phyloP scores from a whole-genome alignment of 768 basidiomycete species.

The Podaxis sp. region DNA sequence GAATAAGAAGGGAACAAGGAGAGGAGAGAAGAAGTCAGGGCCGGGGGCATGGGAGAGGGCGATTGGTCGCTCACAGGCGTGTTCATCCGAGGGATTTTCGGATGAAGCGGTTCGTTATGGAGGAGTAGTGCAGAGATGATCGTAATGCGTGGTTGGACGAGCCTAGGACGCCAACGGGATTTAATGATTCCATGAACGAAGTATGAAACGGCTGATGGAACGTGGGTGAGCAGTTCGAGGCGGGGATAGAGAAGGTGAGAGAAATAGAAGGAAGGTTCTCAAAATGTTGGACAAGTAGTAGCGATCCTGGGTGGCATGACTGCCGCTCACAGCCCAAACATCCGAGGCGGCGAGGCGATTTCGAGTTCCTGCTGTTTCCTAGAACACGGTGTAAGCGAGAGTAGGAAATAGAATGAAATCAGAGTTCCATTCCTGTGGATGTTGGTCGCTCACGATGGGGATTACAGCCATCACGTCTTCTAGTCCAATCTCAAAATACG shows the following conservation, averaged over 20 bases:
- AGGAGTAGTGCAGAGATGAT: background rate
- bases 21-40: background rate
- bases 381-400: background rate
- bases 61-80: background rate
- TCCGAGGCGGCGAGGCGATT: conserved; percentile 5
- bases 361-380: background rate
- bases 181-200: background rate
- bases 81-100: conserved; percentile 12
- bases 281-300: background rate
- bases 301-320: background rate
- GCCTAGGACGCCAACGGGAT: background rate
- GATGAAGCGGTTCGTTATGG: conserved; percentile 3
- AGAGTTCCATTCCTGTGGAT: background rate
- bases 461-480: background rate
- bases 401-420: background rate
- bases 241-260: background rate
- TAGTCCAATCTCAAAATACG: background rate
- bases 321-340: background rate
- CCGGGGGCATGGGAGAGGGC: background rate
- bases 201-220: background rate
- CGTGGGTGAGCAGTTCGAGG: background rate
- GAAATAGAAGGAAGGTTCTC: background rate
- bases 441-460: background rate
- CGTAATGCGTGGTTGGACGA: background rate
- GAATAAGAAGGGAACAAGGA: background rate